A percentile compares a stretch with the other conserved stretches of the same genome.
phyloP scores from a whole-genome alignment of 1,139 yeast genomes.

The Magnusiomyces starmeri region DNA sequence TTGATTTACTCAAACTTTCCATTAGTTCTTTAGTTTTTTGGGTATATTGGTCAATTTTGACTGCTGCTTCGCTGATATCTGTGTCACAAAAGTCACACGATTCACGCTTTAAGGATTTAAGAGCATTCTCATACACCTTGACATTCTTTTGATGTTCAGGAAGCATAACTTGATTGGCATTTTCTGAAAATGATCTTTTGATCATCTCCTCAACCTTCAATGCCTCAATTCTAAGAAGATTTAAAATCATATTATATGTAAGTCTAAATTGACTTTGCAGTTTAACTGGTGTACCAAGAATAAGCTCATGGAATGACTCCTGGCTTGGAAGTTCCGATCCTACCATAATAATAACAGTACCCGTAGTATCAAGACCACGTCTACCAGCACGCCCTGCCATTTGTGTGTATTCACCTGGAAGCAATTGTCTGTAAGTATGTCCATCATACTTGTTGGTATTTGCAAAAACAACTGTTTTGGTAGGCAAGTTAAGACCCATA shows the following conservation, averaged over 20 bases:
- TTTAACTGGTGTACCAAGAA: conserved; percentile 83
- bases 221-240: conserved; percentile 86
- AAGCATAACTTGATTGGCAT: conserved; percentile 71
- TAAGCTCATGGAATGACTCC: conserved; percentile 65
- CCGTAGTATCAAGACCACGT: conserved; percentile 88
- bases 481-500: conserved; percentile 95
- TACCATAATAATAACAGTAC: conserved; percentile 94
- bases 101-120: conserved; percentile 39
- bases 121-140: conserved; percentile 43
- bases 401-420: conserved; percentile 96
- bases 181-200: conserved; percentile 89
- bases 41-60: conserved; percentile 42
- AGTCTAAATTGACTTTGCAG: conserved; percentile 85
- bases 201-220: conserved; percentile 95
- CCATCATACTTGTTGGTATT: conserved; percentile 88
- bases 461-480: conserved; percentile 90
- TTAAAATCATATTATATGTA: conserved; percentile 92
- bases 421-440: conserved; percentile 63
- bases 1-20: conserved; percentile 40
- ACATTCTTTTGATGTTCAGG: conserved; percentile 80
- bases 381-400: conserved; percentile 99
- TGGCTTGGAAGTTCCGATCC: conserved; percentile 33
- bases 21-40: conserved; percentile 42
- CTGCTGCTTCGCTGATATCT: conserved; percentile 43
- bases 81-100: conserved; percentile 36